Percentiles rank a stretch among this genome's conserved stretches.
Evolutionary conservation across 768 basidiomycete genomes (phyloP).

Genomic region (Xanthoconium purpureum): DNA sequence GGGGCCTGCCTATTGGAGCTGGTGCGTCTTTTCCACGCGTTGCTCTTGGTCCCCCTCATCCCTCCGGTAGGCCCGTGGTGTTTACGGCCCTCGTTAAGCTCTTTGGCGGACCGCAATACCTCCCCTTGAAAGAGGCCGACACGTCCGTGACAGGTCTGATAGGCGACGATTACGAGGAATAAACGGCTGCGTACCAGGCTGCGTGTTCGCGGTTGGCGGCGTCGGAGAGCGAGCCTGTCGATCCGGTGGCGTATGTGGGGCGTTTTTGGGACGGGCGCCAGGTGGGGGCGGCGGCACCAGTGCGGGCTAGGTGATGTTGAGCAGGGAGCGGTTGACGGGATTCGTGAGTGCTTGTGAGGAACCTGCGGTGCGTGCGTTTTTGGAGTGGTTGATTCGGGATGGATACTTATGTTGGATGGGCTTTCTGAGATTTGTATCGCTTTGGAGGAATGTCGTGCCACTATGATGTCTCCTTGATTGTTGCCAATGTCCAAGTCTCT

Average conservation of each 20-base stretch:
- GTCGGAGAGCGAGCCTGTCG: slow-evolving; percentile 54
- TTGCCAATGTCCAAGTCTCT: no score
- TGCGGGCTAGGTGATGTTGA: slow-evolving; percentile 4
- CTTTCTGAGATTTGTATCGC: no score
- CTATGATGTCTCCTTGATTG: no score
- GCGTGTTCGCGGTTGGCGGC: slow-evolving; percentile 91
- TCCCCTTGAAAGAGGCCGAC: slow-evolving; percentile 33
- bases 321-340: slow-evolving; percentile 13
- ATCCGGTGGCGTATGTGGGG: slow-evolving; percentile 61
- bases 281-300: slow-evolving; percentile 1
- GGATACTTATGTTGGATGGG: slow-evolving; percentile 17
- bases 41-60: neutral
- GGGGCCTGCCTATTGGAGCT: slow-evolving; percentile 57
- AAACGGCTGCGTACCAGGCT: slow-evolving; percentile 87
- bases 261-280: slow-evolving; percentile 48
- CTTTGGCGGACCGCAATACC: slow-evolving; percentile 73
- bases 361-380: slow-evolving; percentile 24
- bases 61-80: slow-evolving; percentile 53
- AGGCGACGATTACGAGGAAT: slow-evolving; percentile 86
- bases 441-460: no score
- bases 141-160: slow-evolving; percentile 43
- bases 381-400: slow-evolving; percentile 32
- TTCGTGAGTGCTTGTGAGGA: slow-evolving; percentile 25
- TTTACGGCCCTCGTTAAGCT: slow-evolving; percentile 74
- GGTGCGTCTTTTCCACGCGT: slow-evolving; percentile 42